Base-by-base conservation (phyloP, 352 stramenopile species). In the Phytophthora vignae region DNA sequence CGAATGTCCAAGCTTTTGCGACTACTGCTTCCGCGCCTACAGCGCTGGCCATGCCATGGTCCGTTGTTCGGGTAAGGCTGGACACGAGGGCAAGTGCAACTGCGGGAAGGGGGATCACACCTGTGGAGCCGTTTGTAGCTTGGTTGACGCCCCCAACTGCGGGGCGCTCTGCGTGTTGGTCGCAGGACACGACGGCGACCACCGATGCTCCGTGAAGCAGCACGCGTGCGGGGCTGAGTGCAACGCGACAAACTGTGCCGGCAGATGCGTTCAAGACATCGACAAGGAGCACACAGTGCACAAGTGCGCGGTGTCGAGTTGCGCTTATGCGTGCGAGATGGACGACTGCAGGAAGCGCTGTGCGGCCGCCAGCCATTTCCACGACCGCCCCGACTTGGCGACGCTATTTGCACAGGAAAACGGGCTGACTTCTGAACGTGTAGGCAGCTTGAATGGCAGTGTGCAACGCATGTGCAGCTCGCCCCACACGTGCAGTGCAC, bases 281-380 rank as follows among this genome's bases (percentile, higher is more conserved):
- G 69, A 69, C 4, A 27, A 40, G 4, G 22, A 29, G 17, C 74
- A 81, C 40, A 60, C 19, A 1, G 50, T 60, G 7, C 74, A 81
- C 55, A 72, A 64, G 31, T 81, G 74, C 38, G 55, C 46, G 2
- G 60, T 62, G 19, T 55, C 31, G 14, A 62, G 56, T 29, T 81
- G 74, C 56, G 49, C 60, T 25, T 48, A 76, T n/a, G 33, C 9
- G 10, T 81, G 74, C 46, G 50, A 56, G 15, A 73, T 77, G 55
- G 4, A 60, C 2, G 60, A 53, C 11, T 81, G 74, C 33, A 46
- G 15, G 17, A 55, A 75, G 9, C 19, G 38, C 0, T 81, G 74
- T 48, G 48, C 42, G 17, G 53, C 27, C 2, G 21, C 9, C 17
- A 61, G 72, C 25, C 74, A 81, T 53, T 81, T 78, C 38, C 74